phyloP scores from a whole-genome alignment of 805 yeast genomes.

The Metschnikowia similis region DNA sequence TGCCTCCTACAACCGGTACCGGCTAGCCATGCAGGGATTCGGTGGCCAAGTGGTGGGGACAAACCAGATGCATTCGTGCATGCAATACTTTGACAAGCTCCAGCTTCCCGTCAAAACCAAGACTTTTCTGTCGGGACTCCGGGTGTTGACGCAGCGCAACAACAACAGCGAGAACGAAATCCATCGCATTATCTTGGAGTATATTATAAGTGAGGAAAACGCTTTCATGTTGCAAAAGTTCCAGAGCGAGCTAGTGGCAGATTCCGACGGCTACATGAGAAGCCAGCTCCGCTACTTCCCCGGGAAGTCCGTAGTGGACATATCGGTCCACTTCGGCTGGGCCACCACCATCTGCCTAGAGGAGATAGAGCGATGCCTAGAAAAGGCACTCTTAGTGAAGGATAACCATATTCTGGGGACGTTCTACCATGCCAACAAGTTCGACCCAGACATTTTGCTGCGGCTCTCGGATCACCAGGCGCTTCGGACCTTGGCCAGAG shows the following conservation, averaged over 20 bases:
- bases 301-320: conserved; percentile 38
- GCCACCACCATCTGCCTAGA: conserved; percentile 62
- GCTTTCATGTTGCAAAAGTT: conserved; percentile 23
- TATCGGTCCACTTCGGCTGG: conserved; percentile 56
- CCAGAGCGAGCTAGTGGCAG: conserved; percentile 20
- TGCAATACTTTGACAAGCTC: conserved; percentile 51
- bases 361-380: conserved; percentile 58
- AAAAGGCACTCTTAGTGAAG: conserved; percentile 52
- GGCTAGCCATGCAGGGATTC: conserved; percentile 35
- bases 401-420: conserved; percentile 69
- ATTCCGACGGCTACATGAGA: conserved; percentile 11
- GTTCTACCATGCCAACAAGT: conserved; percentile 51
- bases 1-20: conserved; percentile 38
- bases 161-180: conserved; percentile 21
- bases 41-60: conserved; percentile 70
- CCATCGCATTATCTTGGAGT: conserved; percentile 22
- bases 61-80: conserved; percentile 58
- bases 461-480: conserved; percentile 7
- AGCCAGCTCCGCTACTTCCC: conserved; percentile 20
- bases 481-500: conserved; percentile 5
- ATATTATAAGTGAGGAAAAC: conserved; percentile 21
- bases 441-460: conserved; percentile 6
- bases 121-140: conserved; percentile 32
- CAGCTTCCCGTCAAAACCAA: conserved; percentile 51
- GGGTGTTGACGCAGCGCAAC: conserved; percentile 26